These are phyloP conservation scores for Biscogniauxia mediterranea DNA, from an alignment of 2,329 filamentous ascomycete genomes.

Conservation along the genomic window DNA sequence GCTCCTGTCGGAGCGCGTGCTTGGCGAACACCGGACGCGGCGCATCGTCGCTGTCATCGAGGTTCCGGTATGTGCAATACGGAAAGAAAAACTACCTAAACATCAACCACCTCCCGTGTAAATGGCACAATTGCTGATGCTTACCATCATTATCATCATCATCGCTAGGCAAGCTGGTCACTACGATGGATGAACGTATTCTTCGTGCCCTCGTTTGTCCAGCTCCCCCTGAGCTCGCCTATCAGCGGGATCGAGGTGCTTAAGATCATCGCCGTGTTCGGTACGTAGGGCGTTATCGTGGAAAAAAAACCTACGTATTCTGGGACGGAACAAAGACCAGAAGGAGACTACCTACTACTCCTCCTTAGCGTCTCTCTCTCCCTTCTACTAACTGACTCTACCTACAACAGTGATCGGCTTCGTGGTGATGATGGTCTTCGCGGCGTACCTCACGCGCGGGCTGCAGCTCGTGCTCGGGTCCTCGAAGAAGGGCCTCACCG, in stretches of 20 bases:
- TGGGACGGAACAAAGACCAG: neutral
- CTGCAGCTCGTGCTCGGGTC: constrained; percentile 51
- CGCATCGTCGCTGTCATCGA: constrained; percentile 50
- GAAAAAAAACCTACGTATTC: too few species aligned
- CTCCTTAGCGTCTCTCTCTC: neutral
- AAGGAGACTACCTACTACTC: neutral
- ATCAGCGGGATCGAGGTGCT: constrained; percentile 54
- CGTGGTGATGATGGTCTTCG: constrained; percentile 48
- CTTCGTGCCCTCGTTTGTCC: constrained; percentile 59
- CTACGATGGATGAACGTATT: constrained; percentile 58
- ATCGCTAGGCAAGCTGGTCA: constrained; percentile 52
- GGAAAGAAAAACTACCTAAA: too few species aligned
- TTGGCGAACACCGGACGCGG: constrained; percentile 50
- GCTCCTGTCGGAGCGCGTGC: constrained; percentile 43
- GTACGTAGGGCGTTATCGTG: constrained; percentile 36
- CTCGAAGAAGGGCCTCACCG: constrained; percentile 50
- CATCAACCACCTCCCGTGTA: too few species aligned
- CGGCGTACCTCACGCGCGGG: constrained; percentile 53
- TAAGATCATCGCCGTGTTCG: constrained; percentile 59
- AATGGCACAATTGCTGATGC: too few species aligned
- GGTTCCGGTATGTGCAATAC: constrained; percentile 42
- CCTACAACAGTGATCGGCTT: constrained; percentile 50
- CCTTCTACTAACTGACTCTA: neutral
- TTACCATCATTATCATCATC: too few species aligned
- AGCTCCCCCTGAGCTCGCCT: constrained; percentile 54